Percentiles rank a stretch among this genome's conserved stretches.
phyloP scores from a whole-genome alignment of 2,329 filamentous ascomycete genomes.

The Ophiostoma sp. region DNA sequence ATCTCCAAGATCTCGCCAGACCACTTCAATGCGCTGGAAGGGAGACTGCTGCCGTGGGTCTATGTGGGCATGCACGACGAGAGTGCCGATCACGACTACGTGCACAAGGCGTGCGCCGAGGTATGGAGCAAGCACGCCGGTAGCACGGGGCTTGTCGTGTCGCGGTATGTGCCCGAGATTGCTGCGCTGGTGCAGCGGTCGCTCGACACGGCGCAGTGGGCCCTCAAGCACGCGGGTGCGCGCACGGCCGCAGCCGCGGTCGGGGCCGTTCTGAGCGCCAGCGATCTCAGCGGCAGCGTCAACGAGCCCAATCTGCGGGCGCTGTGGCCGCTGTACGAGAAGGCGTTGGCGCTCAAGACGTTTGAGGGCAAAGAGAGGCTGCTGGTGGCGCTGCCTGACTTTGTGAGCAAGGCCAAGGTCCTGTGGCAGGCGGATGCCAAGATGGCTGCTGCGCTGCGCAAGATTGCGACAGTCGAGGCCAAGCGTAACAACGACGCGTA shows the following conservation, averaged over 20 bases:
- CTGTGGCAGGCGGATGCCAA: conserved; percentile 51
- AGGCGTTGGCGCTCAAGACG: conserved; percentile 78
- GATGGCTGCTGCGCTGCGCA: conserved; percentile 64
- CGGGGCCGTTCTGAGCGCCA: conserved; percentile 56
- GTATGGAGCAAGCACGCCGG: conserved; percentile 91
- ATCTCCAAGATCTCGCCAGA: conserved; percentile 85
- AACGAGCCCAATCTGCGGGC: conserved; percentile 53
- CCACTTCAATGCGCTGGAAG: conserved; percentile 72
- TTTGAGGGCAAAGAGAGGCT: conserved; percentile 89
- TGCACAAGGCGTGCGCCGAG: conserved; percentile 71
- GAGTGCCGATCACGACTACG: conserved; percentile 55
- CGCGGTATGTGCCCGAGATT: conserved; percentile 81
- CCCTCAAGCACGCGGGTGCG: conserved; percentile 81
- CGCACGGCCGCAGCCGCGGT: conserved; percentile 72
- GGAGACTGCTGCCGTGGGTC: conserved; percentile 73
- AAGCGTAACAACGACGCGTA: conserved; percentile 88
- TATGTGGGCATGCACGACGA: conserved; percentile 86
- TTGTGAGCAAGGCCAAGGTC: conserved; percentile 59
- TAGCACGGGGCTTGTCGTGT: conserved; percentile 66
- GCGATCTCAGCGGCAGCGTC: conserved; percentile 54
- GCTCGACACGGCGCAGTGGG: conserved; percentile 79
- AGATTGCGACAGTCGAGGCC: conserved; percentile 78
- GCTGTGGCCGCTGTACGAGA: conserved; percentile 81
- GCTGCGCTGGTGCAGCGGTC: conserved; percentile 60
- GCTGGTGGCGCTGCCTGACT: conserved; percentile 70